These are phyloP conservation scores for Poronia punctata DNA, from an alignment of 495 filamentous ascomycete species.

Conservation along the genomic window DNA sequence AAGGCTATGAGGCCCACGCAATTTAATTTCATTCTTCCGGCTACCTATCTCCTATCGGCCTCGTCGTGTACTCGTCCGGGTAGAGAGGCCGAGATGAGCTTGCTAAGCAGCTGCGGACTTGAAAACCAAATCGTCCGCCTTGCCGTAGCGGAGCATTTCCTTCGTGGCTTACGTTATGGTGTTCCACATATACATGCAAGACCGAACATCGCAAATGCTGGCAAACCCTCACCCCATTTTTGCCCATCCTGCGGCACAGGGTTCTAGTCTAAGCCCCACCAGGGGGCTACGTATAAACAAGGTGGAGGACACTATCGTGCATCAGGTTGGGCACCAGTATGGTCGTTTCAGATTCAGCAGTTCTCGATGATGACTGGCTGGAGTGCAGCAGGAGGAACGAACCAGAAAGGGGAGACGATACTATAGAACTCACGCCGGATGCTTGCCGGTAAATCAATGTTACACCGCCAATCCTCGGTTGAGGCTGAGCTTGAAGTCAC, in stretches of 20 bases:
- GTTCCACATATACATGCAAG: constrained; percentile 15
- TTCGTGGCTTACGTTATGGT: background rate
- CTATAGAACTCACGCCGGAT: constrained; percentile 14
- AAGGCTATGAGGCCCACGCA: too few species aligned
- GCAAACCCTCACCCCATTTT: constrained; percentile 16
- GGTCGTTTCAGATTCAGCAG: constrained; percentile 25
- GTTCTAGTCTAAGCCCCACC: constrained; percentile 17
- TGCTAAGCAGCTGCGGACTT: too few species aligned
- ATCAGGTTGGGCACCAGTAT: constrained; percentile 24
- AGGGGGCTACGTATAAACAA: constrained; percentile 23
- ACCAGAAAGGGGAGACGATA: constrained; percentile 9
- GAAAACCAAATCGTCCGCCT: background rate
- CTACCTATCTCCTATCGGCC: too few species aligned
- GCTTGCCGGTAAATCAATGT: constrained; percentile 17
- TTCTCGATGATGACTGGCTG: constrained; percentile 20
- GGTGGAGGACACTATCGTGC: constrained; percentile 22
- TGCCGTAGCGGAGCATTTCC: constrained; percentile 2
- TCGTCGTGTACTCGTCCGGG: too few species aligned
- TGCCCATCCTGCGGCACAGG: constrained; percentile 20
- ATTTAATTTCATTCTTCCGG: too few species aligned
- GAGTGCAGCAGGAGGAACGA: constrained; percentile 17
- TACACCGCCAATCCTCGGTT: constrained; percentile 24
- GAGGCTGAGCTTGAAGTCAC: constrained; percentile 12
- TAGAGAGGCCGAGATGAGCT: too few species aligned
- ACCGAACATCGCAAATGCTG: constrained; percentile 19